Percentiles rank a stretch among this genome's conserved stretches.
Evolutionary conservation across 1,139 yeast species (phyloP).

Genomic region (Saccharomycopsis hybrid): DNA sequence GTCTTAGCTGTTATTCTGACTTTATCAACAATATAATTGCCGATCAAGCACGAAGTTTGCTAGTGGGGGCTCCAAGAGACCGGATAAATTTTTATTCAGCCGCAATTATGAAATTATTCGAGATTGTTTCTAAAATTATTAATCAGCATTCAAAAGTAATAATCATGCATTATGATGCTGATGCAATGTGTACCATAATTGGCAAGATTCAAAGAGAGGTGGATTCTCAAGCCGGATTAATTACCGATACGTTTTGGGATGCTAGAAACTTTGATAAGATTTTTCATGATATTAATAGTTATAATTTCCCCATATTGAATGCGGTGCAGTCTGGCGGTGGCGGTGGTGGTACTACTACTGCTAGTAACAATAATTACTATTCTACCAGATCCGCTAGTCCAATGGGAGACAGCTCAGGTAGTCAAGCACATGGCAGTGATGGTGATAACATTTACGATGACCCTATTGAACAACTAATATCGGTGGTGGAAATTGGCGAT

Average conservation of each 20-base stretch:
- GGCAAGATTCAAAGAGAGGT: conserved; percentile 77
- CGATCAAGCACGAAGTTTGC: conserved; percentile 55
- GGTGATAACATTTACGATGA: conserved; percentile 25
- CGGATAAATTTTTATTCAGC: conserved; percentile 49
- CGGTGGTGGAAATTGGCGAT: conserved; percentile 49
- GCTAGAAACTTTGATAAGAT: conserved; percentile 52
- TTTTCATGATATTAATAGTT: conserved; percentile 50
- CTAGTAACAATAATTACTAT: conserved; percentile 14
- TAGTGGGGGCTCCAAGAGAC: conserved; percentile 29
- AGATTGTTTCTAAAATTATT: conserved; percentile 76
- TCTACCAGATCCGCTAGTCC: conserved; percentile 28
- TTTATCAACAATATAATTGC: conserved; percentile 84
- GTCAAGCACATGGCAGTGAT: conserved; percentile 25
- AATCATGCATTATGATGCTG: conserved; percentile 58
- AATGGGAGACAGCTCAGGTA: conserved; percentile 25
- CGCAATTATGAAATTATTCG: conserved; percentile 71
- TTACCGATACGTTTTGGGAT: conserved; percentile 82
- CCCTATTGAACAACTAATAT: conserved; percentile 32
- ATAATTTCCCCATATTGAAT: conserved; percentile 47
- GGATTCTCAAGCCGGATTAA: conserved; percentile 84
- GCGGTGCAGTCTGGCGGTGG: conserved; percentile 24
- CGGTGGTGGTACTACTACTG: neutral
- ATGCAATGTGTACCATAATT: conserved; percentile 62
- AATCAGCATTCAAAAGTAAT: conserved; percentile 83
- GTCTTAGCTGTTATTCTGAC: conserved; percentile 73